Conservation (phyloP, 495 filamentous ascomycete species). For the Lophiotrema nucula region DNA sequence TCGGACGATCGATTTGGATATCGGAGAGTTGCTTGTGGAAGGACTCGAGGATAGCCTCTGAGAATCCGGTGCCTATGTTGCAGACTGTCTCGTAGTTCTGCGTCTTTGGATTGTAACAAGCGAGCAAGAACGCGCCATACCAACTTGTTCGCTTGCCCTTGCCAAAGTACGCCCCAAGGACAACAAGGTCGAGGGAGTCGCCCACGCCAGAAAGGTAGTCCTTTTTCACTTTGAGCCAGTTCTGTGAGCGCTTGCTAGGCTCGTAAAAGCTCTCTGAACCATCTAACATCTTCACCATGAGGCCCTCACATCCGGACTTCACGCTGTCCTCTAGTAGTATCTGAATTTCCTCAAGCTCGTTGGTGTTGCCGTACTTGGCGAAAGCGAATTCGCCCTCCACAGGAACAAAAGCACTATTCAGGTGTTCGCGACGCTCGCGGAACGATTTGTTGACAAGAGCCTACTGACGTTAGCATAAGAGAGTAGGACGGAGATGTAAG, state of each 20-base stretch:
- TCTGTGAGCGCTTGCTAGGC: constrained; percentile 89
- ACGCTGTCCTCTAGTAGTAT: constrained; percentile 86
- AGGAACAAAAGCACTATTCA: constrained; percentile 69
- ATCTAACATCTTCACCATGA: constrained; percentile 99
- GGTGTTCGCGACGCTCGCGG: constrained; percentile 74
- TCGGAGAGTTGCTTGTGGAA: constrained; percentile 69
- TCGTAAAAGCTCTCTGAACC: constrained; percentile 89
- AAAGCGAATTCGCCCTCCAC: constrained; percentile 90
- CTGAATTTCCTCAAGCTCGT: constrained; percentile 89
- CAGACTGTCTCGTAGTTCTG: constrained; percentile 92
- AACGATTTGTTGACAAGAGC: constrained; percentile 83
- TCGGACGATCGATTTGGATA: constrained; percentile 79
- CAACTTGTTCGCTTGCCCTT: constrained; percentile 92
- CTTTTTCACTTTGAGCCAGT: constrained; percentile 99
- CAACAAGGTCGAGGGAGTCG: constrained; percentile 94
- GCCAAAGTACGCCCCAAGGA: constrained; percentile 90
- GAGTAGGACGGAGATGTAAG: neutral
- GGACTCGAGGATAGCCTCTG: constrained; percentile 79
- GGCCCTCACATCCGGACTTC: constrained; percentile 90
- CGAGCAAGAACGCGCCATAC: constrained; percentile 92
- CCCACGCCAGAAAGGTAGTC: constrained; percentile 92
- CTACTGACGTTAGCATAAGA: constrained; percentile 36
- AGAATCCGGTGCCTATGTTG: constrained; percentile 98
- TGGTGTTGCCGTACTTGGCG: constrained; percentile 83
- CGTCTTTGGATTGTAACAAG: constrained; percentile 77